Conservation (phyloP, 2,329 filamentous ascomycete genomes). For the Talaromyces amestolkiae region DNA sequence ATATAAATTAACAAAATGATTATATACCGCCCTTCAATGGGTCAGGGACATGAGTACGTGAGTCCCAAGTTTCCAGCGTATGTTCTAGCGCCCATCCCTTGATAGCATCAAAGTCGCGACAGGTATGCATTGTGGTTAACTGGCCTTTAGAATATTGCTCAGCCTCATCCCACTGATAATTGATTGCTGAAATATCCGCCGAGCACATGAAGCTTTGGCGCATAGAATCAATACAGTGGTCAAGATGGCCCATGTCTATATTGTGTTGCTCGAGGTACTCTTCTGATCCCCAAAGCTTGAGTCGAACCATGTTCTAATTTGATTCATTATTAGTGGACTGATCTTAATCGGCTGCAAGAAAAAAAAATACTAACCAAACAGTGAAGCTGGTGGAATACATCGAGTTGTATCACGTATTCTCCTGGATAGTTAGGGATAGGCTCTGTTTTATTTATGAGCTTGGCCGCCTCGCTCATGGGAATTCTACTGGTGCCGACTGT, state of each 20-base stretch:
- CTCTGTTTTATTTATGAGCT: conserved; percentile 24
- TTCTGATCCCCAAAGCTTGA: conserved; percentile 1
- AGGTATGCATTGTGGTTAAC: background rate
- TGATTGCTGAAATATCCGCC: conserved; percentile 4
- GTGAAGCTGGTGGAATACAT: conserved; percentile 18
- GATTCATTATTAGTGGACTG: background rate
- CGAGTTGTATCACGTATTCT: conserved; percentile 21
- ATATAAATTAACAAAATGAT: no score
- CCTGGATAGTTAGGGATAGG: conserved; percentile 15
- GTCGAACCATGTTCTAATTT: conserved; percentile 11
- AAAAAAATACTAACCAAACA: conserved; percentile 11
- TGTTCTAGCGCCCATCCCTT: conserved; percentile 10
- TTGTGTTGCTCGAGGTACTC: background rate
- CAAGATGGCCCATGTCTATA: conserved; percentile 7
- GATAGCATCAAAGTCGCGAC: conserved; percentile 12
- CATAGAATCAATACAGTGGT: conserved; percentile 14
- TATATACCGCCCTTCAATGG: background rate
- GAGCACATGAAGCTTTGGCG: conserved; percentile 14
- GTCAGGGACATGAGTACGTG: background rate
- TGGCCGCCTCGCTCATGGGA: conserved; percentile 23
- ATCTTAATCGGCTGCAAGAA: background rate
- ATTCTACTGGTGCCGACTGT: conserved; percentile 12
- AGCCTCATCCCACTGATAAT: conserved; percentile 3
- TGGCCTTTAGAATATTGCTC: background rate
- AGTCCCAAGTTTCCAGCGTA: background rate